phyloP scores from a whole-genome alignment of 768 basidiomycete species.

The Tulasnella sp. region DNA sequence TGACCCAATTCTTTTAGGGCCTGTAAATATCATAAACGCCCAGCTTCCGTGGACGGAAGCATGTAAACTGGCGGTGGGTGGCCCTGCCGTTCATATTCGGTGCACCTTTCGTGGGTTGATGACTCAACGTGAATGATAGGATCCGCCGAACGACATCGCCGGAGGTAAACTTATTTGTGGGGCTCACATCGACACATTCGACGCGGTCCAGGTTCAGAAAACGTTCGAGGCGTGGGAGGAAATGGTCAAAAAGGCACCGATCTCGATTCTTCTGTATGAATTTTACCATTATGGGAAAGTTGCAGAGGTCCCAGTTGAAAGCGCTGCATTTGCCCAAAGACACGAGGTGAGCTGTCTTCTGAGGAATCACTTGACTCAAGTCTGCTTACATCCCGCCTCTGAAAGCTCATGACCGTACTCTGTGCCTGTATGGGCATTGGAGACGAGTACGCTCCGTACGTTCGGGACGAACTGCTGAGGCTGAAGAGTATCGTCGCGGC shows the following conservation, averaged over 20 bases:
- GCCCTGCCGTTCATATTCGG: not conserved
- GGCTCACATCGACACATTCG: not conserved
- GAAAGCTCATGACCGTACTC: not conserved
- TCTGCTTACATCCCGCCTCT: not conserved
- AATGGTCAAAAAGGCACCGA: not conserved
- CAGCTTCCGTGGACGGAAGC: not conserved
- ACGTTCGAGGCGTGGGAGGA: slow-evolving; percentile 3
- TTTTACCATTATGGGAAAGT: slow-evolving; percentile 10
- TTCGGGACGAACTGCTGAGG: not conserved
- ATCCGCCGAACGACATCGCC: not conserved
- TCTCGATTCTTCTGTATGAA: slow-evolving; percentile 6
- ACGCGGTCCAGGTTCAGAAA: not conserved
- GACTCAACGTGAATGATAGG: not conserved
- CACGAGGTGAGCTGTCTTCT: not conserved
- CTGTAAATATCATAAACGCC: not conserved
- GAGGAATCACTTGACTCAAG: not conserved
- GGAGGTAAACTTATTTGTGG: not conserved
- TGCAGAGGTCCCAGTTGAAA: not conserved
- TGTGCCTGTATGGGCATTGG: not conserved
- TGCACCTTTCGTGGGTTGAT: not conserved
- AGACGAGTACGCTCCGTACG: not conserved
- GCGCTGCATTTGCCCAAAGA: slow-evolving; percentile 6
- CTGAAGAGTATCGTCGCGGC: not conserved
- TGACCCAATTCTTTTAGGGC: not conserved
- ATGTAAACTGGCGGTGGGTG: not conserved